Evolutionary conservation across 1,139 yeast species (phyloP), one percentile per base, ranked within the genome.

Genomic region (Taphrina confusa): DNA sequence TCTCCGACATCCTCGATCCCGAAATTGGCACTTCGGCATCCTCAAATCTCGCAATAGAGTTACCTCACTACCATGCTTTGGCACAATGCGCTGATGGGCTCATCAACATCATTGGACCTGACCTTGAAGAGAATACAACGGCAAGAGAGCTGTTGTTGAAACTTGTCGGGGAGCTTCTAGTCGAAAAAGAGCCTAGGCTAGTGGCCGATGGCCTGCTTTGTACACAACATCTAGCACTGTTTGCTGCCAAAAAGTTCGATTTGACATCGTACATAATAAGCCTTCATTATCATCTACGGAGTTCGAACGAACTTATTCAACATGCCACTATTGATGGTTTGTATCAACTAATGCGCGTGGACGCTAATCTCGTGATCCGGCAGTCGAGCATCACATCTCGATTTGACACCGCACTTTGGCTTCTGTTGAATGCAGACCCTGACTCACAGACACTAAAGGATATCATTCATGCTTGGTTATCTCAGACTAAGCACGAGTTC

Each of bases 1-100:
- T 76, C 0, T 75, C 79, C 60, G 90, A 84, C 63, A 69, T 76
- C 0, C 89, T 80, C 69, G 84, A 87, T 14, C 71, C 73, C 12
- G 78, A 75, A 63, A 74, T 79, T 3, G 63, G 72, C 2, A 75
- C 79, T 0, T 72, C 76, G 0, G 71, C 79, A 11, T 72, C 78
- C 14, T 74, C 80, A 28, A 81, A 82, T 64, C 70, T 81, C 62
- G 81, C 80, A 61, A 70, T 73, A 42, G 76, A 76, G 34, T 71
- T 71, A 40, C 74, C 79, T 34, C 74, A 81, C 0, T 71, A 73
- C 42, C 66, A 69, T 1, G 74, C 75, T 1, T 69, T 80, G 25
- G 75, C 78, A 0, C 73, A 75, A 27, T 74, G 78, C n/a, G 65
- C 78, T 23, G 73, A 74, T 54, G 71, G 75, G 8, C 65, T 80